Conservation (phyloP, 2,329 filamentous ascomycete genomes). For the Geosmithia putterillii region DNA sequence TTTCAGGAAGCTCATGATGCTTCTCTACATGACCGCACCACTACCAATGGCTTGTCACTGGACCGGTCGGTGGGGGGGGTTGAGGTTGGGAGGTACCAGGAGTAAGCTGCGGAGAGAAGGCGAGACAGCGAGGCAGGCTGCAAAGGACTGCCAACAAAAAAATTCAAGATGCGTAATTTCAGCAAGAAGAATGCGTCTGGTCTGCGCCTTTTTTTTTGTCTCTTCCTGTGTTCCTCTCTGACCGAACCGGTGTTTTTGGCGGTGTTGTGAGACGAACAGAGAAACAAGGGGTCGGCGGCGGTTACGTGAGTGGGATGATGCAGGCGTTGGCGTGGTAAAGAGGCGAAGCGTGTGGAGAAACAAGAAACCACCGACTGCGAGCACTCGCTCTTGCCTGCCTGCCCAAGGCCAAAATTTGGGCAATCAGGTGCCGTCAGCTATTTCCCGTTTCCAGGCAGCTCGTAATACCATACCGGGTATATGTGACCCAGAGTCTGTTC, state of each 20-base stretch:
- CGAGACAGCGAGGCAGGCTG: not conserved
- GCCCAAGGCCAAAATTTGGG: not conserved
- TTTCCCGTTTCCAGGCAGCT: not conserved
- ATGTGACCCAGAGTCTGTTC: too few species aligned
- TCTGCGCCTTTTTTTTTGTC: not conserved
- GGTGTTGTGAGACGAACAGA: not conserved
- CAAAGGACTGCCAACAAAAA: not conserved
- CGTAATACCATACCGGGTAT: too few species aligned
- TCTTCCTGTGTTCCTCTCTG: not conserved
- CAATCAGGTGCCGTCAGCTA: not conserved
- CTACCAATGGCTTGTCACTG: not conserved
- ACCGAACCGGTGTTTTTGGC: not conserved
- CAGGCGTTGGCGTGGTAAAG: not conserved
- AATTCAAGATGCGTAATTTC: not conserved
- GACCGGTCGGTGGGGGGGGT: not conserved
- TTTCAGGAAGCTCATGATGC: conserved; percentile 30
- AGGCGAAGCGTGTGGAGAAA: not conserved
- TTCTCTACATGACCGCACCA: conserved; percentile 17
- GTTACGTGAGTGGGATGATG: not conserved
- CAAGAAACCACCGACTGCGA: not conserved
- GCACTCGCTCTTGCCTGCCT: not conserved
- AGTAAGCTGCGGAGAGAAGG: too few species aligned
- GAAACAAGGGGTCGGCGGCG: not conserved
- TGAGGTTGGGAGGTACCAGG: too few species aligned
- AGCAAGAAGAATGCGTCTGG: not conserved